A percentile compares a stretch with the other conserved stretches of the same genome.
phyloP scores from a whole-genome alignment of 2,329 filamentous ascomycete genomes.

The Myriosclerotinia scirpicola region DNA sequence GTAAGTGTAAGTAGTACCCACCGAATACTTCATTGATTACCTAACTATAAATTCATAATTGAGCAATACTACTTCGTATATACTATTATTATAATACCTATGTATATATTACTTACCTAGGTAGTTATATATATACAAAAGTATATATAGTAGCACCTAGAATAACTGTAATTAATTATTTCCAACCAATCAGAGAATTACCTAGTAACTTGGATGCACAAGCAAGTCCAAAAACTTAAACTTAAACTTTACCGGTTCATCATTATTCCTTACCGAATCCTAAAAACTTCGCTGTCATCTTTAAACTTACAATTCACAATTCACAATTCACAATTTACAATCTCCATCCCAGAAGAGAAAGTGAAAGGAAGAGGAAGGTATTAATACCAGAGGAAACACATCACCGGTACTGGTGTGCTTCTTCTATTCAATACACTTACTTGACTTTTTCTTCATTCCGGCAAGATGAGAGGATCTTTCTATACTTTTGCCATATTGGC shows the following conservation, averaged over 20 bases:
- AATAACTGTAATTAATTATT: too few species aligned
- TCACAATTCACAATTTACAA: neutral
- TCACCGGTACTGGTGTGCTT: neutral
- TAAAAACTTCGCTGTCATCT: conserved; percentile 18
- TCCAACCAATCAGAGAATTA: too few species aligned
- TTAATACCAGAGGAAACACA: conserved; percentile 2
- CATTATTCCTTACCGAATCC: conserved; percentile 6
- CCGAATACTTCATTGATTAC: too few species aligned
- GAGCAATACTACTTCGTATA: too few species aligned
- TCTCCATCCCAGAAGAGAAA: neutral
- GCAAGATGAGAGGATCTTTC: conserved; percentile 40
- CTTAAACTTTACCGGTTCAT: neutral
- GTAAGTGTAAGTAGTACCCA: neutral
- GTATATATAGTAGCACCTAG: too few species aligned
- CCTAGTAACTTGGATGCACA: too few species aligned
- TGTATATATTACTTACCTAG: too few species aligned
- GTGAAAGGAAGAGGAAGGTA: neutral
- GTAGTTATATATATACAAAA: too few species aligned
- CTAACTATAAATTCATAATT: too few species aligned
- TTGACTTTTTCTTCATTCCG: conserved; percentile 26
- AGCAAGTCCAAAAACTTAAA: too few species aligned
- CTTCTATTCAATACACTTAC: conserved; percentile 30
- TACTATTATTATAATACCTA: too few species aligned
- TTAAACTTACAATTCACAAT: neutral
- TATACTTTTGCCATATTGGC: conserved; percentile 38